Conservation (phyloP, 1,284 basidiomycete species). For the Jaminaea rosea region DNA sequence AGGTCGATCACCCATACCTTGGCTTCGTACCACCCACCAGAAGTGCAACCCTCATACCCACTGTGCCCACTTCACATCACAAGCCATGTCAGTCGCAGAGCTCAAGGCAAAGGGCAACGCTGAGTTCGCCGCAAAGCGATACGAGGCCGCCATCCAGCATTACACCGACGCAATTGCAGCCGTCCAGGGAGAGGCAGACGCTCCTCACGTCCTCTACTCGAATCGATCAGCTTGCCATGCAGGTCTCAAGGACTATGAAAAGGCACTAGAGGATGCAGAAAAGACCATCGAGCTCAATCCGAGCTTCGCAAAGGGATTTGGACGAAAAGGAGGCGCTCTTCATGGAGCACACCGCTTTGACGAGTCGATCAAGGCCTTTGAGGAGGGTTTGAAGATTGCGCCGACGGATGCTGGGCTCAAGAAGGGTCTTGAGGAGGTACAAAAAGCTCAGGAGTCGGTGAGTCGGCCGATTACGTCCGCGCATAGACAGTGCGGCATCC, state of each 20-base stretch:
- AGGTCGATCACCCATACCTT: no score
- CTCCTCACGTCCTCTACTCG: conserved; percentile 73
- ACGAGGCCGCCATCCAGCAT: conserved; percentile 33
- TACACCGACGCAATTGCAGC: conserved; percentile 42
- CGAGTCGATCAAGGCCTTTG: conserved; percentile 72
- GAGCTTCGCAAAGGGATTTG: conserved; percentile 81
- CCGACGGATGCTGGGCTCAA: conserved; percentile 65
- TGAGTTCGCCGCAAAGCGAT: conserved; percentile 45
- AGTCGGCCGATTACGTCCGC: neutral
- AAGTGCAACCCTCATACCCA: no score
- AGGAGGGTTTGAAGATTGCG: conserved; percentile 70
- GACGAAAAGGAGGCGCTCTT: conserved; percentile 85
- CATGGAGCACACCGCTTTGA: conserved; percentile 72
- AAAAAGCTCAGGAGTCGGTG: conserved; percentile 15
- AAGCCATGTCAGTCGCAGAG: conserved; percentile 38
- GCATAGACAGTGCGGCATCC: neutral
- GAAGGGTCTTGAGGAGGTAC: conserved; percentile 63
- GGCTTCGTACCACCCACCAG: no score
- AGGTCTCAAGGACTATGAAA: conserved; percentile 68
- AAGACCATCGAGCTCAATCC: conserved; percentile 68
- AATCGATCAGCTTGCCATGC: conserved; percentile 84
- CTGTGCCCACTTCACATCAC: no score
- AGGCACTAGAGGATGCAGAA: conserved; percentile 80
- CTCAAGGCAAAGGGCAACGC: conserved; percentile 46
- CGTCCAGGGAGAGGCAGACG: conserved; percentile 39